phyloP scores from a whole-genome alignment of 1,139 yeast genomes.

The Debaryomyces nepalensis region DNA sequence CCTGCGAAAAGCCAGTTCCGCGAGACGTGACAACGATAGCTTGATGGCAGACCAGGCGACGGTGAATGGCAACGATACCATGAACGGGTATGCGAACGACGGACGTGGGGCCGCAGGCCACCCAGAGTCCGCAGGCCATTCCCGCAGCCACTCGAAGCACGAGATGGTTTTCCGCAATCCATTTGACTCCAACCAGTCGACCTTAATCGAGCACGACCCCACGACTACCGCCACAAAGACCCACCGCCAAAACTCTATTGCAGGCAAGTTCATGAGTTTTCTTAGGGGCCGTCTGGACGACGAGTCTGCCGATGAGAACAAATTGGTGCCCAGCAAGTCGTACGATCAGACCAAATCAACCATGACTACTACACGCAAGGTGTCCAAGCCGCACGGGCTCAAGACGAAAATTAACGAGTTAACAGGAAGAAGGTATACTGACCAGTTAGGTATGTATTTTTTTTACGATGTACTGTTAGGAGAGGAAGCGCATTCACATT shows the following conservation, averaged over 20 bases:
- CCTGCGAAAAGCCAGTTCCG: too few species aligned
- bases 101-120: neutral
- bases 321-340: slow-evolving; percentile 4
- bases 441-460: slow-evolving; percentile 46
- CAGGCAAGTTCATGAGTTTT: slow-evolving; percentile 19
- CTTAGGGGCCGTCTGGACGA: slow-evolving; percentile 18
- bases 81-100: too few species aligned
- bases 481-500: neutral
- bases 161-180: slow-evolving; percentile 18
- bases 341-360: slow-evolving; percentile 47
- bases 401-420: slow-evolving; percentile 13
- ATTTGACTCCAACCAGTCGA: slow-evolving; percentile 20
- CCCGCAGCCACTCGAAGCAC: slow-evolving; percentile 1
- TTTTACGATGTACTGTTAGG: slow-evolving; percentile 9
- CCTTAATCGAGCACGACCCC: slow-evolving; percentile 15
- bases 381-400: slow-evolving; percentile 19
- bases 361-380: slow-evolving; percentile 34
- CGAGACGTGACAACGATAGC: neutral
- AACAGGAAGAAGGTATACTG: slow-evolving; percentile 31
- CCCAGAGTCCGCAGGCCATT: slow-evolving; percentile 5
- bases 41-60: neutral
- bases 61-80: too few species aligned
- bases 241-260: slow-evolving; percentile 22
- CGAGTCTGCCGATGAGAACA: slow-evolving; percentile 3
- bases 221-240: slow-evolving; percentile 3